Evolutionary conservation across 371 early-diverging fungal genomes (phyloP).

Genomic region (Rhizopus sp.): DNA sequence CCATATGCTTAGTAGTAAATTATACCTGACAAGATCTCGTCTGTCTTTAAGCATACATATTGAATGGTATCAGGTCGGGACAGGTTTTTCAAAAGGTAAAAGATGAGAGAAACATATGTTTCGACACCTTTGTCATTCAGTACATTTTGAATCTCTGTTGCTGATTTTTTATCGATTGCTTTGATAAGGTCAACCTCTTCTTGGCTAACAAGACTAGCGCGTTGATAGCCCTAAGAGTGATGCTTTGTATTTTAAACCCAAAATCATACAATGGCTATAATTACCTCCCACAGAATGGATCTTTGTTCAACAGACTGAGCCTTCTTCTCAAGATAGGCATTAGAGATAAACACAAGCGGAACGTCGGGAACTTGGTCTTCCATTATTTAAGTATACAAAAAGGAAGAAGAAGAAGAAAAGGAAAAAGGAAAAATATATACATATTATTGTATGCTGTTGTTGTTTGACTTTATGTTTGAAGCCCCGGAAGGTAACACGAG

Average conservation of each 20-base stretch:
- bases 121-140: slow-evolving; percentile 45
- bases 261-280: neutral
- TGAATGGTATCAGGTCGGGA: slow-evolving; percentile 89
- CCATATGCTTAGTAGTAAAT: neutral
- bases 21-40: slow-evolving; percentile 77
- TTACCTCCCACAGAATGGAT: slow-evolving; percentile 92
- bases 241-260: neutral
- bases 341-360: slow-evolving; percentile 73
- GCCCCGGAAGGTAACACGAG: too few relatives aligned
- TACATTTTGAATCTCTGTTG: slow-evolving; percentile 49
- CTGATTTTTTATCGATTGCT: slow-evolving; percentile 56
- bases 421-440: slow-evolving; percentile 1
- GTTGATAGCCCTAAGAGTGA: slow-evolving; percentile 76
- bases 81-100: slow-evolving; percentile 75
- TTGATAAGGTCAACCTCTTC: slow-evolving; percentile 77
- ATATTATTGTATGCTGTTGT: too few relatives aligned
- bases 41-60: slow-evolving; percentile 82
- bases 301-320: slow-evolving; percentile 70
- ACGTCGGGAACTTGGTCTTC: slow-evolving; percentile 51
- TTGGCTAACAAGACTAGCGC: slow-evolving; percentile 81
- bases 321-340: slow-evolving; percentile 82
- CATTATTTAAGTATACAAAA: slow-evolving; percentile 6
- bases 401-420: slow-evolving; percentile 2
- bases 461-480: too few relatives aligned
- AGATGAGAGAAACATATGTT: slow-evolving; percentile 65